Evolutionary conservation across 1,284 basidiomycete genomes (phyloP).

Genomic region (Amylostereum chailletii): DNA sequence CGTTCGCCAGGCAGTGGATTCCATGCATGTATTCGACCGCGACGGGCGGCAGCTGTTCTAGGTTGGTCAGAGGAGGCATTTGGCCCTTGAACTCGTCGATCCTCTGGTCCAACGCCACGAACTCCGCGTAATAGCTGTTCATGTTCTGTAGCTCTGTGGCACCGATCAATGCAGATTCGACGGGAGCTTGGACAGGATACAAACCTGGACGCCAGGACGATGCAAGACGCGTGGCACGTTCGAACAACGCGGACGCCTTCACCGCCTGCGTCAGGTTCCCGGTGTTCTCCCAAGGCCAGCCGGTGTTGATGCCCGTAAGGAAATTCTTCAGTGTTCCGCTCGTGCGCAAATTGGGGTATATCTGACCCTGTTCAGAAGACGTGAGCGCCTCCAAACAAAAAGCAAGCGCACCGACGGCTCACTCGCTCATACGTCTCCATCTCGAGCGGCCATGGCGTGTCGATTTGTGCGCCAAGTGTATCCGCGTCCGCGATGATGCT

Average conservation of each 20-base stretch:
- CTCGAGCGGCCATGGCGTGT: slow-evolving; percentile 59
- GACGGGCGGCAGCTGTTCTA: slow-evolving; percentile 9
- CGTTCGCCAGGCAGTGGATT: slow-evolving; percentile 22
- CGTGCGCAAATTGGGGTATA: slow-evolving; percentile 1
- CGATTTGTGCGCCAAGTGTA: slow-evolving; percentile 32
- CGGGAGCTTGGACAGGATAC: neutral
- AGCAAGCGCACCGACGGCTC: slow-evolving; percentile 1
- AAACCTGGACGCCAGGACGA: slow-evolving; percentile 20
- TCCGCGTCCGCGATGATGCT: slow-evolving; percentile 28
- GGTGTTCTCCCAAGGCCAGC: slow-evolving; percentile 4
- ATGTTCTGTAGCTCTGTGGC: slow-evolving; percentile 13
- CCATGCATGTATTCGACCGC: slow-evolving; percentile 15
- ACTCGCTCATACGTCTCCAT: slow-evolving; percentile 53
- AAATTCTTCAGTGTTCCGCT: slow-evolving; percentile 1
- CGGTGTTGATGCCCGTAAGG: neutral
- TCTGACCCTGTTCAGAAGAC: slow-evolving; percentile 10
- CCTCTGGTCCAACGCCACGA: slow-evolving; percentile 24
- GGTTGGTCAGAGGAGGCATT: slow-evolving; percentile 14
- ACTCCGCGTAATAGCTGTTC: slow-evolving; percentile 15
- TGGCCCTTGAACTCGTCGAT: slow-evolving; percentile 23
- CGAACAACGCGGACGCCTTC: slow-evolving; percentile 9
- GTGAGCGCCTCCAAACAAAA: neutral
- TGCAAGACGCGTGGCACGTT: slow-evolving; percentile 17
- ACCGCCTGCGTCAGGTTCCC: neutral
- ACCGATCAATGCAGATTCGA: neutral